Conservation (phyloP, 139 green algal species). For the Chlamydomonas sp. region DNA sequence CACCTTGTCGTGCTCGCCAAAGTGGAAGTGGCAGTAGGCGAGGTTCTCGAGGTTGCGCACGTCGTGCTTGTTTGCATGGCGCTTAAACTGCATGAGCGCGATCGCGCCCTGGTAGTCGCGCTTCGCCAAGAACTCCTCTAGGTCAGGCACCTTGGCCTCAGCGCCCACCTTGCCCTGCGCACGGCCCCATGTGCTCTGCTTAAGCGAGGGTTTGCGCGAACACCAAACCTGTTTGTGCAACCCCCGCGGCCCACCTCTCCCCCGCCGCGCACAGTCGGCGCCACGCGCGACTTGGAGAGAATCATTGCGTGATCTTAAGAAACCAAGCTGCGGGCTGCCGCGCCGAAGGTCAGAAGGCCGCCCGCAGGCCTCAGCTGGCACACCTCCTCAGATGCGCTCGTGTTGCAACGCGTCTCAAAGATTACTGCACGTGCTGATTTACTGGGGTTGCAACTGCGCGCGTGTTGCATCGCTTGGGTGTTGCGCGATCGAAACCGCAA, state of each 20-base stretch:
- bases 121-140: conserved; percentile 55
- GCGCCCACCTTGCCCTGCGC: conserved; percentile 10
- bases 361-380: too few species aligned
- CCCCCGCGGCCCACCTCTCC: background rate
- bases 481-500: too few species aligned
- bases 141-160: conserved; percentile 41
- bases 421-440: too few species aligned
- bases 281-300: conserved; percentile 8
- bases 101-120: conserved; percentile 66
- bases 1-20: conserved; percentile 69
- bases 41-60: conserved; percentile 58
- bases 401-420: too few species aligned
- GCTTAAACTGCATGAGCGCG: conserved; percentile 59
- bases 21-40: conserved; percentile 72
- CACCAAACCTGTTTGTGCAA: background rate
- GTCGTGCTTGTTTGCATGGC: conserved; percentile 36
- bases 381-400: too few species aligned
- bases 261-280: background rate
- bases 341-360: too few species aligned
- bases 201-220: background rate
- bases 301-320: too few species aligned
- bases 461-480: too few species aligned
- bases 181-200: background rate
- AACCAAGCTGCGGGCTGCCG: too few species aligned
- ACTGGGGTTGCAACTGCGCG: too few species aligned